phyloP scores from a whole-genome alignment of 257 asterid genomes.

The Dorcoceras hygrometricum region DNA sequence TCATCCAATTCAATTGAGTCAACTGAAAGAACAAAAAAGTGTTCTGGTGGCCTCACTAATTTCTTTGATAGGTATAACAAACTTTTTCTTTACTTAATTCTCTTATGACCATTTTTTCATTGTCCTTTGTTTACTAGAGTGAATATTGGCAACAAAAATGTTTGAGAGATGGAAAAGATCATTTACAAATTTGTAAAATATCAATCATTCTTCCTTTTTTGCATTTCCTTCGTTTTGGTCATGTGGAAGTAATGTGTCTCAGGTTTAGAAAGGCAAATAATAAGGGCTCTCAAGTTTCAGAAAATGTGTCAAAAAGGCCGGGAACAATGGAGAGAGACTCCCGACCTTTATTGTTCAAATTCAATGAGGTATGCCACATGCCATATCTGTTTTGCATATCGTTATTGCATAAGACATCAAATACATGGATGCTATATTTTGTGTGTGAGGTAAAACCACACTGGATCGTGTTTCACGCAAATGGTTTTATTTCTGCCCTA shows the following conservation, averaged over 20 bases:
- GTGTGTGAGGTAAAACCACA: no score
- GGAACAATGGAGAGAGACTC: constrained; percentile 56
- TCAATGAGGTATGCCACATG: constrained; percentile 69
- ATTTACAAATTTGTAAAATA: no score
- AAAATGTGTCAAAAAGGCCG: constrained; percentile 32
- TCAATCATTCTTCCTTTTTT: background rate
- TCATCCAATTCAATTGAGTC: constrained; percentile 35
- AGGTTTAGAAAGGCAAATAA: constrained; percentile 59
- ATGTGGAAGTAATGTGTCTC: constrained; percentile 5
- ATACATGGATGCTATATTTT: no score
- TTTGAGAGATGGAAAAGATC: constrained; percentile 1
- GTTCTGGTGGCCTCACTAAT: constrained; percentile 38
- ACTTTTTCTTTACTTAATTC: constrained; percentile 18
- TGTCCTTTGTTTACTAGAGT: constrained; percentile 20
- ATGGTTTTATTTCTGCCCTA: background rate
- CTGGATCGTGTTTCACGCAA: background rate
- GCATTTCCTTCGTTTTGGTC: background rate
- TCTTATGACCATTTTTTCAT: constrained; percentile 13
- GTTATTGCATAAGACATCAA: background rate
- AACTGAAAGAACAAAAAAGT: constrained; percentile 49
- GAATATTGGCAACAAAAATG: constrained; percentile 5
- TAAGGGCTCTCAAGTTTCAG: constrained; percentile 37
- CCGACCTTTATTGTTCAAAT: constrained; percentile 74
- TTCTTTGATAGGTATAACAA: constrained; percentile 70
- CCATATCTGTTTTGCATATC: background rate